Evolutionary conservation across 192 early-diverging fungal species (phyloP), one percentile per base, ranked within the genome.

Genomic region (Dispira parvispora): DNA sequence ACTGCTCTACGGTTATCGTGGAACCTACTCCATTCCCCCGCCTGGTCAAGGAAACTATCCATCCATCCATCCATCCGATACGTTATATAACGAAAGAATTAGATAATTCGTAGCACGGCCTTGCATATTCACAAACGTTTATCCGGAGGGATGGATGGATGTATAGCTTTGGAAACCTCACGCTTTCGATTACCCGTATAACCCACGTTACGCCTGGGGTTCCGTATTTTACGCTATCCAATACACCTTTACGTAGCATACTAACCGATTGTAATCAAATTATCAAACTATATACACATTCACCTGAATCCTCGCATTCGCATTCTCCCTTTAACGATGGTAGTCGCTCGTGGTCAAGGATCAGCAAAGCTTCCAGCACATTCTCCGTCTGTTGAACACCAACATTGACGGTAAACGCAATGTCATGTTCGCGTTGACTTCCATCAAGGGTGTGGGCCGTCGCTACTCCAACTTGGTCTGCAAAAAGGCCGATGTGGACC

Each of bases 401-500:
- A 97, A 97, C 85, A 87, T 97, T 75, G 86, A 95, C 75, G 94
- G 94, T 63, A 86, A 88, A 77, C 80, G 78, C 69, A 97, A 95
- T 80, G 82, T 93, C 73, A 87, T 90, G 85, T 94, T 88, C 80
- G 93, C 94, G 67, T 76, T 97, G 80, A 95, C 91, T 61, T 79
- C 84, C 75, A 94, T 97, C 82, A 90, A 93, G 85, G 95, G 95
- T 87, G 88, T 93, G 63, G 95, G 95, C 87, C 88, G 92, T 68
- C 88, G 95, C 72, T 98, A 94, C 83, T 83, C 95, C 75, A 98
- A 96, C 89, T 71, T 98, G 69, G 92, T 92, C 63, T 91, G 88
- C 83, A 98, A 98, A 88, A 98, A 98, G 86, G 95, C 95, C 63
- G 95, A 98, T 77, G 80, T 98, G 62, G 95, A 98, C 78, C 74